Conservation (phyloP, 805 yeast genomes). For the Pichia insulana region DNA sequence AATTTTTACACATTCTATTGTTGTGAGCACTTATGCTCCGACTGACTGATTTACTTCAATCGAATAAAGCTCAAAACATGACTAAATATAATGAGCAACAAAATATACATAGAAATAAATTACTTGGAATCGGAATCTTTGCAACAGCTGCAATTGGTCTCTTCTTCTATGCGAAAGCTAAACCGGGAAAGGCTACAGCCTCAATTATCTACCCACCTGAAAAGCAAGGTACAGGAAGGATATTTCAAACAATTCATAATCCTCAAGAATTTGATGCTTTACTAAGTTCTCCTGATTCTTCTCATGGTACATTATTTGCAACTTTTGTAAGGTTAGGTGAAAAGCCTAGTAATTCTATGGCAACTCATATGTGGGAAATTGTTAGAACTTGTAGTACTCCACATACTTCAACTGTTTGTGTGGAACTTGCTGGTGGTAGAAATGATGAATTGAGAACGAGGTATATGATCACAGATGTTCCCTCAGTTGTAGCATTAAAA, state of each 20-base stretch:
- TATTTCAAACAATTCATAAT: constrained; percentile 46
- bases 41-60: too few relatives aligned
- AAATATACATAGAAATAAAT: background rate
- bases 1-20: background rate
- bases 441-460: constrained; percentile 49
- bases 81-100: background rate
- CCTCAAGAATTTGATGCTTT: constrained; percentile 51
- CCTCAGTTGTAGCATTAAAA: constrained; percentile 56
- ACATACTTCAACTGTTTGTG: constrained; percentile 9
- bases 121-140: constrained; percentile 6
- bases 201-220: constrained; percentile 28
- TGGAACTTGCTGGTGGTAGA: constrained; percentile 13
- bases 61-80: background rate
- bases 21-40: background rate
- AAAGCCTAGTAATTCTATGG: constrained; percentile 48
- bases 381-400: background rate
- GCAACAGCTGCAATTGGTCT: constrained; percentile 5
- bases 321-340: constrained; percentile 61
- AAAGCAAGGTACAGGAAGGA: constrained; percentile 27
- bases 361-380: constrained; percentile 44
- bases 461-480: constrained; percentile 47
- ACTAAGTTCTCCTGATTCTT: constrained; percentile 17
- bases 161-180: background rate
- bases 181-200: constrained; percentile 6
- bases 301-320: constrained; percentile 9